These are phyloP conservation scores for Polyporus tsugae DNA, from an alignment of 1,284 basidiomycete genomes.

Conservation along the genomic window DNA sequence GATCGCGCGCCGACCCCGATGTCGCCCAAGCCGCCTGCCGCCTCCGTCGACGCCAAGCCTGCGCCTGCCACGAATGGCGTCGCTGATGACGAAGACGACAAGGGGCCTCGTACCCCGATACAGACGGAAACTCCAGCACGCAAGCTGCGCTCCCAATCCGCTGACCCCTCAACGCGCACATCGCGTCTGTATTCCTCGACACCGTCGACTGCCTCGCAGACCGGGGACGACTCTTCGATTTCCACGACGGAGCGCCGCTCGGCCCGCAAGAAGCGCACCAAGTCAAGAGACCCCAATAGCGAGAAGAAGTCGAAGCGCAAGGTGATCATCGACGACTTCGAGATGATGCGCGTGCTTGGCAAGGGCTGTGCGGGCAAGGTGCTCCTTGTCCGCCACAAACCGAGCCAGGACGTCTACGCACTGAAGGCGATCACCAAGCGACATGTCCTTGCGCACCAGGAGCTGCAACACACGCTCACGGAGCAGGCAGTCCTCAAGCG, in stretches of 20 bases:
- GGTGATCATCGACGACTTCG: slow-evolving; percentile 89
- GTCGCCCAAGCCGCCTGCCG: slow-evolving; percentile 35
- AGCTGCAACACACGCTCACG: slow-evolving; percentile 93
- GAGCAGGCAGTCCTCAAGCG: slow-evolving; percentile 93
- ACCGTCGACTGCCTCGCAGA: slow-evolving; percentile 55
- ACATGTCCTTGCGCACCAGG: slow-evolving; percentile 94
- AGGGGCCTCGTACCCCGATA: slow-evolving; percentile 49
- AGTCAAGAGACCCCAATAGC: slow-evolving; percentile 58
- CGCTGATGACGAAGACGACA: slow-evolving; percentile 39
- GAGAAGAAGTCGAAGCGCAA: slow-evolving; percentile 68
- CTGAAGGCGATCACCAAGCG: slow-evolving; percentile 97
- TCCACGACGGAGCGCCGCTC: slow-evolving; percentile 54
- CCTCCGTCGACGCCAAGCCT: slow-evolving; percentile 7
- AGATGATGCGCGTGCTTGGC: slow-evolving; percentile 94
- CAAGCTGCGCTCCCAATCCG: slow-evolving; percentile 74
- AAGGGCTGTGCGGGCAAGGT: slow-evolving; percentile 98
- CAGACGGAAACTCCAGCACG: slow-evolving; percentile 42
- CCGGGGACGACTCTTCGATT: slow-evolving; percentile 68
- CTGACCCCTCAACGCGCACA: slow-evolving; percentile 67
- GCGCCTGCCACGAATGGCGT: slow-evolving; percentile 18
- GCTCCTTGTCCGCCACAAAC: slow-evolving; percentile 83
- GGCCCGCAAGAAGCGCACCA: slow-evolving; percentile 64
- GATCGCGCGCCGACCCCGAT: slow-evolving; percentile 39
- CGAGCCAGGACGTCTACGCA: slow-evolving; percentile 79
- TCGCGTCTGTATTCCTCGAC: slow-evolving; percentile 64